A percentile compares a stretch with the other conserved stretches of the same genome.
Evolutionary conservation across 2,329 filamentous ascomycete species (phyloP).

Genomic region (Cercospora berteroae): DNA sequence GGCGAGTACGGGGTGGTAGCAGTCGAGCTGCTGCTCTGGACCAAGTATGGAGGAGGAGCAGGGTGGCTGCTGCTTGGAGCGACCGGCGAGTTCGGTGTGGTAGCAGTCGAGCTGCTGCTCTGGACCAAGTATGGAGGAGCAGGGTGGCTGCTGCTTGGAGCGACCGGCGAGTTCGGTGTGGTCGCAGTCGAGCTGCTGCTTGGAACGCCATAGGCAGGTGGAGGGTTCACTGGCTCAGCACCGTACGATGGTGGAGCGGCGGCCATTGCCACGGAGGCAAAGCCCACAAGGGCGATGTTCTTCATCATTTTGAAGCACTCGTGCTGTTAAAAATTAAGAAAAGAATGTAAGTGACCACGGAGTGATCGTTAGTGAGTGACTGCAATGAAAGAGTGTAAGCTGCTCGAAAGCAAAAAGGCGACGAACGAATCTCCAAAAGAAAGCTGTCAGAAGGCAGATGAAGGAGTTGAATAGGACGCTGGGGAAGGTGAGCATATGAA

Average conservation of each 20-base stretch:
- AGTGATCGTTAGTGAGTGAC: constrained; percentile 6
- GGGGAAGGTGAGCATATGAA: constrained; percentile 10
- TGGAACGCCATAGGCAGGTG: neutral
- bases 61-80: neutral
- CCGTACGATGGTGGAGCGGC: constrained; percentile 2
- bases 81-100: neutral
- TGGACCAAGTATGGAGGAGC: too few species aligned
- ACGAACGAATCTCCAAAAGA: constrained; percentile 9
- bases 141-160: neutral
- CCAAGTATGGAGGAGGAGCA: neutral
- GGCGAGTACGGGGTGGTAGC: neutral
- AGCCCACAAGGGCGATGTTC: constrained; percentile 21
- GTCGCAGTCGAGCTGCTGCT: neutral
- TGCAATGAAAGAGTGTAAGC: constrained; percentile 12
- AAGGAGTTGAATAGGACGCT: constrained; percentile 1
- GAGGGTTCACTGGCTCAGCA: neutral
- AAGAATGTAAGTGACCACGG: constrained; percentile 4
- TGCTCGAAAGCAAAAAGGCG: constrained; percentile 13
- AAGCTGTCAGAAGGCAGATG: constrained; percentile 14
- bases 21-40: neutral
- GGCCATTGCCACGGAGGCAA: constrained; percentile 19
- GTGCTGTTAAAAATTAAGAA: constrained; percentile 15
- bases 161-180: neutral
- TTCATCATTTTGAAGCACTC: constrained; percentile 16
- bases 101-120: neutral